Conservation (phyloP, 331 rosid genomes). For the Spiraea crenata region DNA sequence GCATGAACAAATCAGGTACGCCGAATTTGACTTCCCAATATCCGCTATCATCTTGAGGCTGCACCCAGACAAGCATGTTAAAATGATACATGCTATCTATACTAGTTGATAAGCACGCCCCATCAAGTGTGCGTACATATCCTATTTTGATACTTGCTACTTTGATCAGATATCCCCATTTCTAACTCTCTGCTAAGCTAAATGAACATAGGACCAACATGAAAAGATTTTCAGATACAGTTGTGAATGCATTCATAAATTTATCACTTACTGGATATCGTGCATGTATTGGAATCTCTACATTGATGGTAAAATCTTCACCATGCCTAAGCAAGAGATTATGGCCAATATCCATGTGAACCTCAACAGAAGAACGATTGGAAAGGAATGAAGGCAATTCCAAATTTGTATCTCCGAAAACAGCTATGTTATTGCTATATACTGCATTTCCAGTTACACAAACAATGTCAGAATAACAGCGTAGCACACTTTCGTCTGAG, state of each 20-base stretch:
- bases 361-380: conserved; percentile 73
- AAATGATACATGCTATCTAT: neutral
- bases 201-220: neutral
- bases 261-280: conserved; percentile 73
- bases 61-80: conserved; percentile 14
- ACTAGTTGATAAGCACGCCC: neutral
- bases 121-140: neutral
- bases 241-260: conserved; percentile 1
- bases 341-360: conserved; percentile 53
- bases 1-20: conserved; percentile 57
- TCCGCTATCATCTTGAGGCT: conserved; percentile 79
- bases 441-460: conserved; percentile 36
- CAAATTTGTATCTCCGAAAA: conserved; percentile 83
- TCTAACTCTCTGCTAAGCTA: neutral
- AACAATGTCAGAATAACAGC: conserved; percentile 7
- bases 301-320: conserved; percentile 32
- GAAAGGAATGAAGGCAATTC: conserved; percentile 82
- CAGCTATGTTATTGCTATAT: conserved; percentile 52
- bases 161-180: neutral
- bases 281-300: conserved; percentile 74
- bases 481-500: neutral
- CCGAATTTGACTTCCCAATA: conserved; percentile 55
- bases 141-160: neutral
- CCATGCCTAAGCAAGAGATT: conserved; percentile 26
- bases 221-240: conserved; percentile 4